Conservation (phyloP, 2,329 filamentous ascomycete genomes). For the Apiospora arundinis region DNA sequence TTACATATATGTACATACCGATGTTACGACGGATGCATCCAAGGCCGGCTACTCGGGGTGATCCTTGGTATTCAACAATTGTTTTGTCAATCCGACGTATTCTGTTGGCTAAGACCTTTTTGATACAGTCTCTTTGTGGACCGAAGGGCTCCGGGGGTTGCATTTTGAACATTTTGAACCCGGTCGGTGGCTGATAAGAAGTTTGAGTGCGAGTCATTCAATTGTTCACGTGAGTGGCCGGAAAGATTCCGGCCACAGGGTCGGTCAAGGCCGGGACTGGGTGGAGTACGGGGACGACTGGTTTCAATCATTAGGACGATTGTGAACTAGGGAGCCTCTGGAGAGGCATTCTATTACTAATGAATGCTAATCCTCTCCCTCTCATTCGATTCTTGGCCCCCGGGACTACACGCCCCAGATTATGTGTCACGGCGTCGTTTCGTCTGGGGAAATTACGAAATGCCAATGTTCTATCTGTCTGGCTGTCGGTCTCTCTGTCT, state of each 20-base stretch:
- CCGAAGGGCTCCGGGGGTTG: background rate
- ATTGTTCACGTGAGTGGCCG: conserved; percentile 21
- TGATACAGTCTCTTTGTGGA: background rate
- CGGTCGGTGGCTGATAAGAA: conserved; percentile 11
- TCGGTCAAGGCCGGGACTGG: conserved; percentile 19
- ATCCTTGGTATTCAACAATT: background rate
- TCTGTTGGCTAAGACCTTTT: background rate
- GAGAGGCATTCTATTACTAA: conserved; percentile 12
- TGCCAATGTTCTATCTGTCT: background rate
- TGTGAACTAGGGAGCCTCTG: background rate
- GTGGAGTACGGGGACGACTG: background rate
- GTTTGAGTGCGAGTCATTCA: background rate
- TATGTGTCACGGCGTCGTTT: background rate
- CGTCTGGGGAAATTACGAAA: conserved; percentile 17
- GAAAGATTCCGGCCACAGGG: conserved; percentile 20
- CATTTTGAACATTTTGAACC: background rate
- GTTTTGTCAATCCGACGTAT: background rate
- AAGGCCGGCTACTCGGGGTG: background rate
- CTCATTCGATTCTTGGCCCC: conserved; percentile 1
- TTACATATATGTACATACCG: too few relatives aligned
- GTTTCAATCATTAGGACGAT: too few relatives aligned
- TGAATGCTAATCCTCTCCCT: background rate
- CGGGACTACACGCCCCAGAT: background rate
- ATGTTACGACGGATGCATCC: background rate
- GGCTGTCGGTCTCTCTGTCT: background rate